These are phyloP conservation scores for Cyberlindnera sargentensis DNA, from an alignment of 805 yeast genomes.

Conservation along the genomic window DNA sequence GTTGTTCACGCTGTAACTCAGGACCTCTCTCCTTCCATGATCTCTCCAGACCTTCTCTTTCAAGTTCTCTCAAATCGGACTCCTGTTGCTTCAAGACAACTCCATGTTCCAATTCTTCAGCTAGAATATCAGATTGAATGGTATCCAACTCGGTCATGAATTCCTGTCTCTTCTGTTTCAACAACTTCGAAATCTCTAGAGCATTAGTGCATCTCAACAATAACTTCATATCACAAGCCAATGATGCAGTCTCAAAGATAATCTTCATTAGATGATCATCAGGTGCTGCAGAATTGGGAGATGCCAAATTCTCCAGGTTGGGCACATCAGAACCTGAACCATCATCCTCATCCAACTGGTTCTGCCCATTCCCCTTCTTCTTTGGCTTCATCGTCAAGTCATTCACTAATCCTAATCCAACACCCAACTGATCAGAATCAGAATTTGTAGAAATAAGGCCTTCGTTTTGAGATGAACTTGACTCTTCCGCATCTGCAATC, in stretches of 20 bases:
- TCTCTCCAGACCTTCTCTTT: too few species aligned
- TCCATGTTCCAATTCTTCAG: background rate
- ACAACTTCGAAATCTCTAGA: slow-evolving; percentile 38
- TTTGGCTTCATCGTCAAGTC: slow-evolving; percentile 15
- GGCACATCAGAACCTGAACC: slow-evolving; percentile 15
- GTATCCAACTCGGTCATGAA: slow-evolving; percentile 15
- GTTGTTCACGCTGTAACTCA: too few species aligned
- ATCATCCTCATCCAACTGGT: slow-evolving; percentile 8
- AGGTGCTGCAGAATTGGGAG: slow-evolving; percentile 50
- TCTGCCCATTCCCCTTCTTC: slow-evolving; percentile 10
- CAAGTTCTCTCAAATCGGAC: too few species aligned
- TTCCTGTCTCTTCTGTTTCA: slow-evolving; percentile 25
- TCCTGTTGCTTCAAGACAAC: background rate
- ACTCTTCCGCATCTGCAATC: slow-evolving; percentile 1
- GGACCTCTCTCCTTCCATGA: too few species aligned
- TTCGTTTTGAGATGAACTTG: slow-evolving; percentile 14
- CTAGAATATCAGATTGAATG: background rate
- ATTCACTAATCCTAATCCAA: slow-evolving; percentile 21
- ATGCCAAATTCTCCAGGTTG: slow-evolving; percentile 45
- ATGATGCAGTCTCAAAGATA: slow-evolving; percentile 53
- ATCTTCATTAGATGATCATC: slow-evolving; percentile 48
- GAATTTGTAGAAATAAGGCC: slow-evolving; percentile 15
- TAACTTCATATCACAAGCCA: slow-evolving; percentile 58
- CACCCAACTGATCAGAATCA: slow-evolving; percentile 22
- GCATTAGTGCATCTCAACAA: slow-evolving; percentile 51